phyloP scores from a whole-genome alignment of 352 stramenopile species.

The Globisporangium alternatum region DNA sequence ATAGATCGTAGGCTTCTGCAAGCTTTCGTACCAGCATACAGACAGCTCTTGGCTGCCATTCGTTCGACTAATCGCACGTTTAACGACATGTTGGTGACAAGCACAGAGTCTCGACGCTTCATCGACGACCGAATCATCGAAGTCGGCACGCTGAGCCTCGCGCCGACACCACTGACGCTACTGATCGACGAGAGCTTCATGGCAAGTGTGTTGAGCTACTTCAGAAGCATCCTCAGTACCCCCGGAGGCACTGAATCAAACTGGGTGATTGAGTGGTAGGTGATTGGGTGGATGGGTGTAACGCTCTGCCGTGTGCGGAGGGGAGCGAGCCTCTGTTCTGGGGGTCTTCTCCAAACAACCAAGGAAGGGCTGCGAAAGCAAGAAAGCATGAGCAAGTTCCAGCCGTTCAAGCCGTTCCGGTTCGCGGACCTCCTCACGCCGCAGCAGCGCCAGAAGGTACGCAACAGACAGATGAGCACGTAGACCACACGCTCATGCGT shows the following conservation, averaged over 20 bases:
- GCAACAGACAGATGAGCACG: neutral
- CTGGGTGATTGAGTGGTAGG: too few species aligned
- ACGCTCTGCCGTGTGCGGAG: neutral
- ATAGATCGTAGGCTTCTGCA: neutral
- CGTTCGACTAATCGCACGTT: neutral
- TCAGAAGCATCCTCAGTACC: too few species aligned
- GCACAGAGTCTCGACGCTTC: too few species aligned
- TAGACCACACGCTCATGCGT: neutral
- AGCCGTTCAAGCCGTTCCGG: conserved; percentile 82
- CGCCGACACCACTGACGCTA: too few species aligned
- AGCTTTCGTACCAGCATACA: neutral
- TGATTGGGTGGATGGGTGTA: too few species aligned
- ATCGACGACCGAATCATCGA: too few species aligned
- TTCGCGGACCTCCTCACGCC: conserved; percentile 70
- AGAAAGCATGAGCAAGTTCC: conserved; percentile 67
- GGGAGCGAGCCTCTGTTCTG: conserved; percentile 8
- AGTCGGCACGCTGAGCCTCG: too few species aligned
- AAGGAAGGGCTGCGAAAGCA: conserved; percentile 17
- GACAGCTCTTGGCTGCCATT: neutral
- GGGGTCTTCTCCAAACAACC: neutral
- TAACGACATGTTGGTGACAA: too few species aligned
- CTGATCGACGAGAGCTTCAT: too few species aligned
- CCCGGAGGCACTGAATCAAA: too few species aligned
- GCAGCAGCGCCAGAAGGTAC: conserved; percentile 65
- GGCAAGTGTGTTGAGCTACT: too few species aligned